Evolutionary conservation across 2,329 filamentous ascomycete genomes (phyloP).

Genomic region (Fusarium sp.): DNA sequence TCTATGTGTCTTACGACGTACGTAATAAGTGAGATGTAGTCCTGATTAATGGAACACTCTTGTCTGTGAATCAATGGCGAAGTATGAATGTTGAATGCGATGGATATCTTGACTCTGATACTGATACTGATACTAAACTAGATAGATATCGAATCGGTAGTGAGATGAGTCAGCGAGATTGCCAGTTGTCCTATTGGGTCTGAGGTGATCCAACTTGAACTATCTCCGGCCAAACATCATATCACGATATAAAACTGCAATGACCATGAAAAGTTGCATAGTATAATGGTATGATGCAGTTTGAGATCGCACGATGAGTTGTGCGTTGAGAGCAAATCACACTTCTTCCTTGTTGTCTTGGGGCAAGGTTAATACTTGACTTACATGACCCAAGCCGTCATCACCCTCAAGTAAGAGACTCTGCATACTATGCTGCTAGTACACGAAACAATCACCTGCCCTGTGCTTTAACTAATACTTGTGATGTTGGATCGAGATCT

Average conservation of each 20-base stretch:
- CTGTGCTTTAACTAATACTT: too few relatives aligned
- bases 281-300: too few relatives aligned
- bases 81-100: background rate
- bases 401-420: too few relatives aligned
- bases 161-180: constrained; percentile 50
- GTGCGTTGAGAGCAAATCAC: too few relatives aligned
- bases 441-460: too few relatives aligned
- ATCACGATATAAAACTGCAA: constrained; percentile 6
- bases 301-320: too few relatives aligned
- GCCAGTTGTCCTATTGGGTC: constrained; percentile 40
- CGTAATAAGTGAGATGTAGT: background rate
- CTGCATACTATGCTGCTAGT: too few relatives aligned
- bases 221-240: constrained; percentile 1
- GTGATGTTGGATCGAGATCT: too few relatives aligned
- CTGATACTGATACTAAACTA: background rate
- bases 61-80: background rate
- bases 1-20: background rate
- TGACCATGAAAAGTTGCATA: background rate
- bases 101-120: constrained; percentile 8
- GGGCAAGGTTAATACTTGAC: too few relatives aligned
- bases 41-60: background rate
- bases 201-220: constrained; percentile 7
- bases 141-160: constrained; percentile 14
- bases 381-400: too few relatives aligned
- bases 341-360: too few relatives aligned